phyloP scores from a whole-genome alignment of 1,284 basidiomycete genomes.

The Irpex sp. region DNA sequence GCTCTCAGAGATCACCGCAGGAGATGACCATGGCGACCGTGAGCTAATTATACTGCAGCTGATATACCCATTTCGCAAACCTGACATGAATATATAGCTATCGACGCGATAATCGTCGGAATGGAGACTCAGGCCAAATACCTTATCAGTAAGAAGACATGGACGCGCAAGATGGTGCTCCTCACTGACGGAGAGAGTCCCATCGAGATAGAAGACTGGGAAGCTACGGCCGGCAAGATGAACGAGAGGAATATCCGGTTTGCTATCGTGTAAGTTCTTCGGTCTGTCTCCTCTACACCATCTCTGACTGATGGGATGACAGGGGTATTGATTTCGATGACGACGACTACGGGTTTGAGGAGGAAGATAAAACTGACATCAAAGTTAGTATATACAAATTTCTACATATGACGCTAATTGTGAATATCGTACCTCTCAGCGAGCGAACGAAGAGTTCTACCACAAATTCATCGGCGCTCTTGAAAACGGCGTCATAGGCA shows the following conservation, averaged over 20 bases:
- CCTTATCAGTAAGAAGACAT: conserved; percentile 63
- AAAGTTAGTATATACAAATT: conserved; percentile 51
- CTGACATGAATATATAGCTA: conserved; percentile 43
- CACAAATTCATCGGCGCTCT: conserved; percentile 45
- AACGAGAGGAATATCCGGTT: conserved; percentile 52
- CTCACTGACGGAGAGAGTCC: conserved; percentile 80
- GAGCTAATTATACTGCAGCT: conserved; percentile 23
- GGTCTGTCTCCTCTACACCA: conserved; percentile 23
- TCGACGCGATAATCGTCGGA: conserved; percentile 85
- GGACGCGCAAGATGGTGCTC: conserved; percentile 79
- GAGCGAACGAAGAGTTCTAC: conserved; percentile 79
- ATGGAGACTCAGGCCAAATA: conserved; percentile 72
- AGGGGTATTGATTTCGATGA: conserved; percentile 89
- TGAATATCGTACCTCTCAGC: conserved; percentile 35
- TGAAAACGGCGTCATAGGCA: conserved; percentile 57
- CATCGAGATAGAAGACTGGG: conserved; percentile 71
- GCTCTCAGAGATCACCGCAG: conserved; percentile 62
- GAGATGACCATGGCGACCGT: conserved; percentile 67
- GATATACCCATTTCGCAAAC: too few relatives aligned
- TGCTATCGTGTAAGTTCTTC: conserved; percentile 52
- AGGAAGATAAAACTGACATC: conserved; percentile 64
- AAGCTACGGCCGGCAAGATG: conserved; percentile 70
- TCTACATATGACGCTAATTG: not conserved
- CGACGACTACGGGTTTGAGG: conserved; percentile 56
- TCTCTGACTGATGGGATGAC: not conserved